Evolutionary conservation across 2,329 filamentous ascomycete genomes (phyloP), one percentile per base, ranked within the genome.

Genomic region (Penicillium sp.): DNA sequence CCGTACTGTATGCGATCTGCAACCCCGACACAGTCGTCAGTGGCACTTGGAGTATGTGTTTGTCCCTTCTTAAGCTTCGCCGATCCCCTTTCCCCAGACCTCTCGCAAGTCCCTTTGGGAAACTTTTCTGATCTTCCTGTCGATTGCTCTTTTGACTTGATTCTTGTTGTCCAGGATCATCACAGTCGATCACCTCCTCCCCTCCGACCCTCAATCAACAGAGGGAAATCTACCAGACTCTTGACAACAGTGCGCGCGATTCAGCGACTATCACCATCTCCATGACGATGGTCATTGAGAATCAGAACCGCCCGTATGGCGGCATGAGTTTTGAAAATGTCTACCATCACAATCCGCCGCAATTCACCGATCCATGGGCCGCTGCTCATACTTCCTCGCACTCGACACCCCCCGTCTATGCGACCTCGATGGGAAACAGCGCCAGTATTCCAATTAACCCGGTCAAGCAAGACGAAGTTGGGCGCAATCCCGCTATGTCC

Each of bases 221-320:
- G n/a, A n/a, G n/a, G n/a, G n/a, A n/a, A n/a, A n/a, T n/a, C n/a
- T n/a, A n/a, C n/a, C n/a, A n/a, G n/a, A n/a, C n/a, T n/a, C n/a
- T n/a, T n/a, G n/a, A n/a, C n/a, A 9, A 22, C 32, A 26, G 16
- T 10, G 32, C 35, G 33, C 39, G 45, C 45, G 49, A 46, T 41
- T 42, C 27, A 20, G 30, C 35, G 35, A 36, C 37, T 39, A 14
- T 42, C 42, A 42, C 48, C 35, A 42, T 50, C 70, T 79, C 67
- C 66, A 95, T 95, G 88, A 92, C 87, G 71, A 94, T 95, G 87
- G 85, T 89, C 67, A 79, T 95, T 73, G 87, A 95, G 71, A 80
- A 80, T 59, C 85, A 88, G 66, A 87, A 90, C 70, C 85, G 80
- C 72, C 79, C 79, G 65, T 85, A 84, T 70, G 85, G 77, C 60